Evolutionary conservation across 306 rosid species (phyloP), one percentile per base, ranked within the genome.

Genomic region (Luffa acutangula): DNA sequence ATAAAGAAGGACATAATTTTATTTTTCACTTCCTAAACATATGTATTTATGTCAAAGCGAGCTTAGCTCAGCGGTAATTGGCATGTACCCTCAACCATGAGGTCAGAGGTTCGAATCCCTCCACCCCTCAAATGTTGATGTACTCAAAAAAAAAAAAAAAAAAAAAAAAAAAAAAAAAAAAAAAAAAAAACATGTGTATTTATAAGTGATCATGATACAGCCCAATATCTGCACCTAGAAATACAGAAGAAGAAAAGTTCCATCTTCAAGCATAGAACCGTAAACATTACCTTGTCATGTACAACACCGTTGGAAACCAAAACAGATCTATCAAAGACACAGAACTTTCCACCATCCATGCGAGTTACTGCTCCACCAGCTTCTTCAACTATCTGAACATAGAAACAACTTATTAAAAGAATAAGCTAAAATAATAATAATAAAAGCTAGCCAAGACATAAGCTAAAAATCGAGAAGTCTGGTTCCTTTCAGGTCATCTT

Each of bases 271-370:
- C 20, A 3, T 2, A 36, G 18, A 51, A 31, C 12, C 34, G 25
- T 39, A 82, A 52, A 48, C 69, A 88, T 71, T 84, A 94, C 98
- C 96, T 91, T 90, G 83, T 77, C 79, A 85, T 94, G 98, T 76
- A 92, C 52, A 36, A 62, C 80, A 69, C 93, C 91, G 62, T 91
- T 92, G 53, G 97, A 92, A 65, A 94, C 97, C 89, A 94, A 87
- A 69, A 92, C 91, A 46, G 98, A 94, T 85, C 98, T 89, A 88
- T 94, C 97, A 89, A 94, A 94, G 36, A 94, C 97, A 70, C 87
- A 85, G 85, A 94, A 94, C 58, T 87, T 89, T 74, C 95, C 92
- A 58, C 98, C 97, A 70, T 94, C 98, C 98, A 94, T 94, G 81
- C 95, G 77, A 53, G 96, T 87, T 66, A 92, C 91, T 41, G 85